Conservation (phyloP, 2,329 filamentous ascomycete genomes). For the Dactylella cylindrospora region DNA sequence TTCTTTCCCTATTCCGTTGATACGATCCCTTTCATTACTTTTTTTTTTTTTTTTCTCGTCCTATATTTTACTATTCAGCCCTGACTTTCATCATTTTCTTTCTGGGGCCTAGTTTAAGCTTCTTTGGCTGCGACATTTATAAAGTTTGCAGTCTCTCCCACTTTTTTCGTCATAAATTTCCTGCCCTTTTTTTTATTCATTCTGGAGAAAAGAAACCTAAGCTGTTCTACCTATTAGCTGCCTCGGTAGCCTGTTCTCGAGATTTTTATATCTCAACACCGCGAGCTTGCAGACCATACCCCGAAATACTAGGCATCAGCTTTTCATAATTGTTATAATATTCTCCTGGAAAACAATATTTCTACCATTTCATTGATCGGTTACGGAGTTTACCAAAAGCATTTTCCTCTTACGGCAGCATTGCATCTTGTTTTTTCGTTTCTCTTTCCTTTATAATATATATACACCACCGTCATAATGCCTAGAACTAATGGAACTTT, state of each 20-base stretch:
- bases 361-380: neutral
- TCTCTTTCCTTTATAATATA: constrained; percentile 4
- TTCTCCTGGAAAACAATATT: too few relatives aligned
- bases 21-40: constrained; percentile 26
- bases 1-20: constrained; percentile 6
- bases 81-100: constrained; percentile 8
- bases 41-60: too few relatives aligned
- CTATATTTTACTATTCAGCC: constrained; percentile 32
- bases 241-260: constrained; percentile 20
- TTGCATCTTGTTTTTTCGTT: constrained; percentile 1
- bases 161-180: constrained; percentile 33
- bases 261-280: constrained; percentile 21
- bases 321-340: too few relatives aligned
- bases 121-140: constrained; percentile 33
- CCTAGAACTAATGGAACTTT: constrained; percentile 43
- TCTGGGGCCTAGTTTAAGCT: constrained; percentile 1
- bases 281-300: constrained; percentile 11
- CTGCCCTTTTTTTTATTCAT: constrained; percentile 8
- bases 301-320: constrained; percentile 5
- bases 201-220: constrained; percentile 37
- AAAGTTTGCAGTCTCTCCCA: constrained; percentile 29
- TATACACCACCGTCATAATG: constrained; percentile 31
- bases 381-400: neutral
- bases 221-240: constrained; percentile 11
- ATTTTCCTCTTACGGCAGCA: neutral